phyloP scores from a whole-genome alignment of 2,329 filamentous ascomycete species.

The Fusarium longipes region DNA sequence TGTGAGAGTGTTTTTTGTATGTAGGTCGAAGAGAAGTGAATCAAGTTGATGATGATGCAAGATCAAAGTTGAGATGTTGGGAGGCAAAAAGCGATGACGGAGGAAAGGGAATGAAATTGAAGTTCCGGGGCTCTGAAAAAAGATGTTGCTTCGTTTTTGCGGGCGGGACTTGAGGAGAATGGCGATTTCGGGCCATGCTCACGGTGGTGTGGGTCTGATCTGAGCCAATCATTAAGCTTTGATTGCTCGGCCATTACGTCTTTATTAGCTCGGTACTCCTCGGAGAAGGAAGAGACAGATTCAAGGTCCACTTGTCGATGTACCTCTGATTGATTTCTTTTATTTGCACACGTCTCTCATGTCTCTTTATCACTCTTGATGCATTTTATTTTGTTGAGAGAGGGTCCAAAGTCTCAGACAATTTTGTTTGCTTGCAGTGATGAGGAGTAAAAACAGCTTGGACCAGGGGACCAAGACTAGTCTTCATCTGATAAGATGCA shows the following conservation, averaged over 20 bases:
- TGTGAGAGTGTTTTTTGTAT: neutral
- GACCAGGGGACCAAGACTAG: conserved; percentile 22
- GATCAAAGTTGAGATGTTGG: conserved; percentile 21
- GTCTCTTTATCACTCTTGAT: too few species aligned
- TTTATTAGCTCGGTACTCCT: conserved; percentile 47
- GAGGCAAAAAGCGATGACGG: conserved; percentile 45
- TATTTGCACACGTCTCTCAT: too few species aligned
- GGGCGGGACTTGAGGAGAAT: conserved; percentile 46
- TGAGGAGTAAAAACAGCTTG: conserved; percentile 18
- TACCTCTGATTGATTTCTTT: too few species aligned
- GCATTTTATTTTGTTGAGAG: too few species aligned
- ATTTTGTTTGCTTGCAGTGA: neutral
- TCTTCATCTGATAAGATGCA: conserved; percentile 42
- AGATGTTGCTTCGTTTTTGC: conserved; percentile 34
- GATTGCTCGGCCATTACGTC: conserved; percentile 50
- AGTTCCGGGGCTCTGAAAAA: conserved; percentile 45
- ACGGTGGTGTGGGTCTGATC: conserved; percentile 30
- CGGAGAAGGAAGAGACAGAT: conserved; percentile 41
- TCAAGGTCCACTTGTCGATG: conserved; percentile 17
- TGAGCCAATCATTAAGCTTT: conserved; percentile 40
- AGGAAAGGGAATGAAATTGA: conserved; percentile 30
- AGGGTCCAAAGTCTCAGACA: neutral
- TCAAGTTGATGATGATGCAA: conserved; percentile 17
- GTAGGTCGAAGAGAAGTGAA: conserved; percentile 16
- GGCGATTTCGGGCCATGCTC: conserved; percentile 47